phyloP scores from a whole-genome alignment of 1,284 basidiomycete species.

The Fomitopsis pinicola region DNA sequence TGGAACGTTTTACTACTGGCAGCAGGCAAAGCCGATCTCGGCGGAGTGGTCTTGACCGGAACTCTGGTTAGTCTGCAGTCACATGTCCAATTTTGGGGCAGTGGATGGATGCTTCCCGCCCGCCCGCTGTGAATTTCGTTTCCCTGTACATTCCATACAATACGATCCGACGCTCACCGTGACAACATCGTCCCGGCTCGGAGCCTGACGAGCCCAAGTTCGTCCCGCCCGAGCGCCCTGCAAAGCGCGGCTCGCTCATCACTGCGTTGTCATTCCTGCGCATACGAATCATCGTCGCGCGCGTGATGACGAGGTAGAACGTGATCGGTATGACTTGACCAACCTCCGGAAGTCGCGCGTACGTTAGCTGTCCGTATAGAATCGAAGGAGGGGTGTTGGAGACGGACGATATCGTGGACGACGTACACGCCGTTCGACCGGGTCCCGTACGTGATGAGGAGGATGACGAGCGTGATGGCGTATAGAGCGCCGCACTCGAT shows the following conservation, averaged over 20 bases:
- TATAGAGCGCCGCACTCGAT: constrained; percentile 32
- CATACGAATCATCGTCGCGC: background rate
- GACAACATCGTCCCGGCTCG: too few relatives aligned
- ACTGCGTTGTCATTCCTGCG: background rate
- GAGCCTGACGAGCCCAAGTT: too few relatives aligned
- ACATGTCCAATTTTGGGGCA: too few relatives aligned
- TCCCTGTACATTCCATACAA: too few relatives aligned
- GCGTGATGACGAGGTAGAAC: constrained; percentile 28
- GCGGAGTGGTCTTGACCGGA: too few relatives aligned
- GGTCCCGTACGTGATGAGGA: constrained; percentile 28
- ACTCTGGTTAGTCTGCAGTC: too few relatives aligned
- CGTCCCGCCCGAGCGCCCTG: background rate
- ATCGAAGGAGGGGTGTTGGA: background rate
- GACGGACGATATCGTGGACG: constrained; percentile 27
- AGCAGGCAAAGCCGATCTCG: too few relatives aligned
- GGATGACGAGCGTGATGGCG: constrained; percentile 28
- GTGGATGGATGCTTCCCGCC: too few relatives aligned
- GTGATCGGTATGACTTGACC: constrained; percentile 29
- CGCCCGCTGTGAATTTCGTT: too few relatives aligned
- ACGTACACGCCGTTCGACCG: constrained; percentile 30
- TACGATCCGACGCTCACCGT: too few relatives aligned
- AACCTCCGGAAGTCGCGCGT: constrained; percentile 10
- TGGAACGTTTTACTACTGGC: too few relatives aligned
- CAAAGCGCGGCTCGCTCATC: background rate
- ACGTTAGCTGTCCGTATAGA: background rate